Evolutionary conservation across 306 rosid species (phyloP), one percentile per base, ranked within the genome.

Genomic region (Leucaena leucocephala): DNA sequence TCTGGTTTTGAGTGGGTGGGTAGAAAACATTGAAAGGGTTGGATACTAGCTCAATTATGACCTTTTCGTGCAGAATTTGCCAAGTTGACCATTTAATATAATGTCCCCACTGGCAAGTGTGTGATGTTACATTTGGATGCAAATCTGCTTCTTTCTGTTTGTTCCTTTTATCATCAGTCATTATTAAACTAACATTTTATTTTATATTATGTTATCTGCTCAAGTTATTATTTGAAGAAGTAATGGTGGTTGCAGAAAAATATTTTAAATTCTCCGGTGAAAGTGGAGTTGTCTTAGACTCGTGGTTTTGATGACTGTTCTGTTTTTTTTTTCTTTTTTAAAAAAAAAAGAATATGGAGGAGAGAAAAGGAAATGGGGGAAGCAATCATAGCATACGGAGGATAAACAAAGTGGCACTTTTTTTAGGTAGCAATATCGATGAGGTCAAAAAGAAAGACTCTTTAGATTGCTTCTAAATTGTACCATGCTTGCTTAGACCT

Each of bases 11-110:
- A 76, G 67, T 82, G 85, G 89, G 76, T 72, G 42, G 22, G 71
- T 81, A 15, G 79, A 65, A 49, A 64, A 50, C 55, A 63, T 78
- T 66, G 82, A 87, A 62, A 62, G 49, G 65, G 88, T 85, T 77
- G 45, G 49, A 50, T 33, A 46, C 3, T 17, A 16, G 59, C 59
- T 54, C 48, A 79, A 72, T 54, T 46, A 80, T 54, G 89, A 86
- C 85, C 61, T 73, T 46, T 84, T 83, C 65, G 82, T 80, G 49
- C 48, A 74, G 58, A 0, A 12, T 36, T 36, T 67, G 21, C 65
- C n/a, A 74, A 22, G 82, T 81, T 83, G 88, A 86, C 84, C 21
- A 27, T 78, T 83, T 12, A 80, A 77, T 52, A 6, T 17, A 35
- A n/a, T 45, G 57, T 58, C 45, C 17, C 17, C 42, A 72, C 14